Evolutionary conservation across 345 rosid genomes (phyloP).

Genomic region (Populus alba): DNA sequence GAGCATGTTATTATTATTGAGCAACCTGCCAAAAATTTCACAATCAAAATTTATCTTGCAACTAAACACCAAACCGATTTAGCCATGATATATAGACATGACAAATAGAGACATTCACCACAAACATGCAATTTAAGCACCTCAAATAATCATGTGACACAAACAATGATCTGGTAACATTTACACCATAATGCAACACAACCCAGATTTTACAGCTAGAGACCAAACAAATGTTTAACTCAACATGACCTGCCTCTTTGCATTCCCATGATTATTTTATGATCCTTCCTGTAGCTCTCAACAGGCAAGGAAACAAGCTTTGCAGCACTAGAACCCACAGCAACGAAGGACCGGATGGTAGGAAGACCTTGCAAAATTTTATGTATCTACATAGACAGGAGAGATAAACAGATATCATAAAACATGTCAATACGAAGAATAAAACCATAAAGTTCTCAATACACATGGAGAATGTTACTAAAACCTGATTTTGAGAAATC

Average conservation of each 20-base stretch:
- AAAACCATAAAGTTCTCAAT: conserved; percentile 15
- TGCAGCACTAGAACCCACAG: conserved; percentile 74
- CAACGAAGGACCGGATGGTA: conserved; percentile 65
- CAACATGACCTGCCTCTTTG: conserved; percentile 70
- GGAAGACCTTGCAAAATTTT: conserved; percentile 73
- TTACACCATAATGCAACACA: too few species aligned
- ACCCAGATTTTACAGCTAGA: too few species aligned
- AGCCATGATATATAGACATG: too few species aligned
- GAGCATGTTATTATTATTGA: too few species aligned
- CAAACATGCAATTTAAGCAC: too few species aligned
- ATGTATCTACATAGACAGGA: conserved; percentile 46
- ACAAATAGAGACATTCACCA: too few species aligned
- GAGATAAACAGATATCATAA: conserved; percentile 1
- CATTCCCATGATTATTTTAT: conserved; percentile 76
- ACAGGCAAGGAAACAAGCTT: conserved; percentile 85
- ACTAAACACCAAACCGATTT: too few species aligned
- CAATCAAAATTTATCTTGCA: background rate
- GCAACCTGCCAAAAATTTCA: too few species aligned
- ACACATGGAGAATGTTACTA: background rate
- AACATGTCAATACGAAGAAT: background rate
- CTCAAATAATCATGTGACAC: too few species aligned
- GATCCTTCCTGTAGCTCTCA: conserved; percentile 83
- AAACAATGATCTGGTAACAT: too few species aligned
- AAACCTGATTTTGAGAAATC: conserved; percentile 93
- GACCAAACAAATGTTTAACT: too few species aligned